phyloP scores from a whole-genome alignment of 2,329 filamentous ascomycete species.

The Metarhizium sp. region DNA sequence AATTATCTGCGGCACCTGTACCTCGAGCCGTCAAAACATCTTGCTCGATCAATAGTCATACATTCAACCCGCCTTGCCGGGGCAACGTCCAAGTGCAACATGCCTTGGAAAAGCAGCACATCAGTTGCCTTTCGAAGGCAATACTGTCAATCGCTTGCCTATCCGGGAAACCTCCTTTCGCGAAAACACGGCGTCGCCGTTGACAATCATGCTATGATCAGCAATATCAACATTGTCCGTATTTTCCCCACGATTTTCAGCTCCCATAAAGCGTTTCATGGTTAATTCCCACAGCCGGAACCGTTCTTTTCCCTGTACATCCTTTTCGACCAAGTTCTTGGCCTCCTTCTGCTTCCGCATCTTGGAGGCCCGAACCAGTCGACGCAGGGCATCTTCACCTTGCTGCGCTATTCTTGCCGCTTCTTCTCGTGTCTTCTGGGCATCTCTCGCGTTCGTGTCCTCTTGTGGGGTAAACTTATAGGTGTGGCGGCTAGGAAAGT shows the following conservation, averaged over 20 bases:
- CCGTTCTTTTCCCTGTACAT: constrained; percentile 42
- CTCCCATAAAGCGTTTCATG: constrained; percentile 45
- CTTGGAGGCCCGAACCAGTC: constrained; percentile 52
- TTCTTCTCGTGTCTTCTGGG: constrained; percentile 49
- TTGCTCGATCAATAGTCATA: background rate
- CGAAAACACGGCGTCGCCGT: constrained; percentile 42
- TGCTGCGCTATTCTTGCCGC: constrained; percentile 51
- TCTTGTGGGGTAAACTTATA: constrained; percentile 50
- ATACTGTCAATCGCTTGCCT: constrained; percentile 28
- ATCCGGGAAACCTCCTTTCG: constrained; percentile 43
- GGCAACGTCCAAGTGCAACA: background rate
- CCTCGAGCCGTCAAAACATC: background rate
- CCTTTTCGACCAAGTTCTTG: constrained; percentile 43
- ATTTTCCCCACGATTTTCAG: constrained; percentile 19
- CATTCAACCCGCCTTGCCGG: background rate
- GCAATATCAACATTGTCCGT: constrained; percentile 41
- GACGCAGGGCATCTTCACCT: constrained; percentile 51
- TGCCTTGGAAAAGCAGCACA: background rate
- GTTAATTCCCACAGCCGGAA: constrained; percentile 52
- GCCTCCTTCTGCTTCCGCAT: constrained; percentile 57
- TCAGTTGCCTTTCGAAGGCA: constrained; percentile 13
- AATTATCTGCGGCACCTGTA: background rate
- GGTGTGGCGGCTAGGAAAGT: constrained; percentile 55
- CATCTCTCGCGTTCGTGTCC: constrained; percentile 36
- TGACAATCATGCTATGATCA: constrained; percentile 57